Evolutionary conservation across 1,139 yeast genomes (phyloP), one percentile per base, ranked within the genome.

Genomic region (Lodderomyces orthopsilosis): DNA sequence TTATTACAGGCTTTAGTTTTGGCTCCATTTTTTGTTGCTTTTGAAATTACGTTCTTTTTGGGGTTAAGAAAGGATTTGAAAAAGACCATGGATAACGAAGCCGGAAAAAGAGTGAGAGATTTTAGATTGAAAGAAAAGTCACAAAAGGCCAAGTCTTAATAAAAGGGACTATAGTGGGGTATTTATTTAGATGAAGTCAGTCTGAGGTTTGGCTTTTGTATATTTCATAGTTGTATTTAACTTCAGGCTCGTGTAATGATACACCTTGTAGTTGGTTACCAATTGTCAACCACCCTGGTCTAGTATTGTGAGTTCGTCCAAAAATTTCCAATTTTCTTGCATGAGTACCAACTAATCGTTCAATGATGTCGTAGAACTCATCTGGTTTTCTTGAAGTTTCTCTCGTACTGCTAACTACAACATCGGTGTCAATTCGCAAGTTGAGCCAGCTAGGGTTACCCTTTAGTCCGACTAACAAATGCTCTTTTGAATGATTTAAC

Each of bases 401-500:
- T 51, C 96, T 74, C 0, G 97, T 87, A 1, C 84, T 75, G 21
- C 96, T 84, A 1, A 89, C 93, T 36, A 91, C 74, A 9, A 85
- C 69, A 57, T 91, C 96, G 2, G 83, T 70, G 58, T 90, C 96
- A 10, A 85, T 61, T 37, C 77, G 72, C 41, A 71, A 68, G 48
- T 77, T 77, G 21, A 88, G 58, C 95, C 96, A 88, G n/a, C 61
- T 54, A 0, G 95, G 93, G 37, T 76, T 61, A 0, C 97, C 97
- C 57, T 90, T 90, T 24, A 85, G 58, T 0, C 96, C 98, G 22
- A 91, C 87, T 10, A 91, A 65, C 38, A 89, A 69, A 59, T 91
- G 97, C 62, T 91, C 98, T 55, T 91, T 91, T 0, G 96, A 87
- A 62, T 91, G 98, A 58, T 91, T 91, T 41, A 91, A 70, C 98